A percentile compares a stretch with the other conserved stretches of the same genome.
Evolutionary conservation across 2,329 filamentous ascomycete genomes (phyloP).

Genomic region (Fusarium cicatricum): DNA sequence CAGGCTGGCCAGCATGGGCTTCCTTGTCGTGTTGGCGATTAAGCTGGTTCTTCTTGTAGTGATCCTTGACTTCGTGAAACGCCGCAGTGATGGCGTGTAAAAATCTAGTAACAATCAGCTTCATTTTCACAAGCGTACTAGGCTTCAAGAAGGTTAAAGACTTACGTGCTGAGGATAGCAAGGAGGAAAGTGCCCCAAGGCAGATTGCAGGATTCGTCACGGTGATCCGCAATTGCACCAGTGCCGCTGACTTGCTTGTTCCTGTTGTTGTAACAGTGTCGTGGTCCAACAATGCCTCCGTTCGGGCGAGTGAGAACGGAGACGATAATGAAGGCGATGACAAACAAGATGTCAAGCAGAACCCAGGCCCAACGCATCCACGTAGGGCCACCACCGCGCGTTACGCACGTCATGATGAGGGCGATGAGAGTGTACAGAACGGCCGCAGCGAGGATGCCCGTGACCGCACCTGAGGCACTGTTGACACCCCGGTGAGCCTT

Average conservation of each 20-base stretch:
- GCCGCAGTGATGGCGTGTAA: constrained; percentile 12
- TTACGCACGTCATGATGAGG: constrained; percentile 10
- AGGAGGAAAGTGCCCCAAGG: constrained; percentile 26
- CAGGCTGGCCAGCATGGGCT: too few species aligned
- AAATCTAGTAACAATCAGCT: background rate
- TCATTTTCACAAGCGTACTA: background rate
- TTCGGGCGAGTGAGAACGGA: constrained; percentile 17
- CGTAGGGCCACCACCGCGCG: constrained; percentile 14
- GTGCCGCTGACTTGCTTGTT: background rate
- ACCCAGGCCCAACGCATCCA: constrained; percentile 28
- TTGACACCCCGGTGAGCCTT: constrained; percentile 24
- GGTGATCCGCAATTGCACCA: background rate
- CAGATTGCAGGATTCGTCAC: constrained; percentile 12
- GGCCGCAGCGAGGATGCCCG: constrained; percentile 31
- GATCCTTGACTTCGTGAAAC: constrained; percentile 17
- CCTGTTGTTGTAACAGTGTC: constrained; percentile 6
- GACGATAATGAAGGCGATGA: constrained; percentile 15
- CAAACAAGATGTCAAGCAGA: constrained; percentile 10
- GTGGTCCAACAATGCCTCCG: constrained; percentile 7
- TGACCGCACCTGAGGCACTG: constrained; percentile 16
- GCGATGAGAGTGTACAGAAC: constrained; percentile 25
- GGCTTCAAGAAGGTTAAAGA: background rate
- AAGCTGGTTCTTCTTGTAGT: background rate
- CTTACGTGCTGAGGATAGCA: constrained; percentile 27
- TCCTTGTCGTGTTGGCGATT: too few species aligned